phyloP scores from a whole-genome alignment of 352 stramenopile species.

The Globisporangium irregulare region DNA sequence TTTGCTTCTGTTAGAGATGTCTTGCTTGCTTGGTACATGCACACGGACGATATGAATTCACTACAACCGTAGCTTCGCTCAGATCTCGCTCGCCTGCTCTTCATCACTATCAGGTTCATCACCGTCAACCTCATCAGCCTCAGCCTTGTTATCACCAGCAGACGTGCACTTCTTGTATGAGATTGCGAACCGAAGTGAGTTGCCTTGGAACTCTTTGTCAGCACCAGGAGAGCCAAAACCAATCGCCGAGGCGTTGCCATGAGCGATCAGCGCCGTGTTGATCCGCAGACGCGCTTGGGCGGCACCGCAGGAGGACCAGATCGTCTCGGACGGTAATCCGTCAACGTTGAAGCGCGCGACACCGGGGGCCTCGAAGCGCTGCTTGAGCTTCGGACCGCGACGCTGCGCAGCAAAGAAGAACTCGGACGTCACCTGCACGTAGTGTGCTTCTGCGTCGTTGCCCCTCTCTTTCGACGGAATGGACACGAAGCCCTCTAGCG shows the following conservation, averaged over 20 bases:
- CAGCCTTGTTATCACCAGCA: neutral
- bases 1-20: neutral
- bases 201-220: neutral
- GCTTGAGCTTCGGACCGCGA: constrained; percentile 11
- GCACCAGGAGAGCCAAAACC: neutral
- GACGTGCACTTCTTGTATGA: constrained; percentile 12
- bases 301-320: constrained; percentile 27
- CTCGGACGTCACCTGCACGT: constrained; percentile 20
- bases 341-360: constrained; percentile 19
- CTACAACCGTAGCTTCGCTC: neutral
- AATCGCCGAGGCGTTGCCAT: constrained; percentile 17
- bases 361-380: constrained; percentile 17
- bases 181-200: constrained; percentile 8
- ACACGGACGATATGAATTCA: neutral
- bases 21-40: neutral
- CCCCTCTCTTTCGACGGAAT: constrained; percentile 2
- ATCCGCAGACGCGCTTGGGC: constrained; percentile 19
- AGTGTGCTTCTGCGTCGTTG: neutral
- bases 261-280: constrained; percentile 29
- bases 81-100: neutral
- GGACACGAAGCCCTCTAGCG: constrained; percentile 20
- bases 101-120: neutral
- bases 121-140: neutral
- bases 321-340: constrained; percentile 5
- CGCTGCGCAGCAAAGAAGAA: constrained; percentile 24